Base-by-base conservation (phyloP, 148 eudicot species). In the Vaccinium vitisidaea region DNA sequence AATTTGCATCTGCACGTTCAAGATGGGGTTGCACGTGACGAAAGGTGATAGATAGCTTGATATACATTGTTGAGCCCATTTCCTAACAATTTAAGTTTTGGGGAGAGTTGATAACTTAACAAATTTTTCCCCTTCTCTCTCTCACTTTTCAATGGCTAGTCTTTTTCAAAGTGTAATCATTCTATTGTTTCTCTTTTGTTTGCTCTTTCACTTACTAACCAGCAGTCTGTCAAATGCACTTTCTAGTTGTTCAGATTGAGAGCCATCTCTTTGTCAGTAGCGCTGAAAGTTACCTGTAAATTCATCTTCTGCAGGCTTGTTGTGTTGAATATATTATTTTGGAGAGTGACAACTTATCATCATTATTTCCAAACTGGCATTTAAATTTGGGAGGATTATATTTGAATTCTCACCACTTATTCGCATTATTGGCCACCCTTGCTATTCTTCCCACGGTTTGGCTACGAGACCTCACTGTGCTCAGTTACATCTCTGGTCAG, bases 391-490 rank as follows among this genome's bases (percentile, higher is more conserved):
- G 92, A 36, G 88, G 89, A 8, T 86, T 83, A 15, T 84, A 84
- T 30, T 81, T 97, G 85, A 88, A 84, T 86, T 77, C 98, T 32
- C 93, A 86, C 77, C 92, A 87, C 84, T 85, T 97, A 63, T 97
- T 97, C 82, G 99, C 98, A 18, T 53, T 95, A 80, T 85, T 90
- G 84, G 80, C 93, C 65, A 88, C 93, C 19, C 80, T 95, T 69
- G 92, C 92, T 77, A 91, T 97, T 83, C 99, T 97, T 88, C 99
- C 99, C 67, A 97, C 98, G 3, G 93, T 94, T 84, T 95, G 94
- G 95, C 93, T 97, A 36, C 88, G 90, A 58, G 95, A 97, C 89
- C 92, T 97, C 75, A 93, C 96, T 81, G 82, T 97, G 82, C 89
- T 97, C 80, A 93, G 96, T 86, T 95, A 94, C 90, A 92, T 97